These are phyloP conservation scores for Hyphopichia fennica DNA, from an alignment of 1,139 yeast species.

Conservation along the genomic window DNA sequence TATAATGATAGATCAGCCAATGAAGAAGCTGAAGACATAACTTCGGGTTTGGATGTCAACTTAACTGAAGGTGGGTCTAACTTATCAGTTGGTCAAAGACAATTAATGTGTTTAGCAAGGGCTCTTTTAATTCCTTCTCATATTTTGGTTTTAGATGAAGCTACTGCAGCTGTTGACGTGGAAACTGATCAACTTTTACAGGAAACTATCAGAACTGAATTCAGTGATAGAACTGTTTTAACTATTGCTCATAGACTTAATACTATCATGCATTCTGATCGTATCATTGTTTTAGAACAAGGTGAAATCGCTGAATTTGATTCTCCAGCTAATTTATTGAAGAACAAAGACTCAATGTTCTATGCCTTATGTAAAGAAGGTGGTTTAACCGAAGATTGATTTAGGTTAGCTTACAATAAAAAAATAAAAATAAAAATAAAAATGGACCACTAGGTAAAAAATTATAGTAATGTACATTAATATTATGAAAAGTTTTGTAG, in stretches of 20 bases:
- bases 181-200: constrained; percentile 89
- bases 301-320: constrained; percentile 90
- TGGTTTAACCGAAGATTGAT: constrained; percentile 38
- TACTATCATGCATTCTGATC: constrained; percentile 89
- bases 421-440: neutral
- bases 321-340: constrained; percentile 67
- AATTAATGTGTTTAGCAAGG: constrained; percentile 86
- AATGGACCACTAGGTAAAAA: no score
- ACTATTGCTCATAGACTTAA: constrained; percentile 95
- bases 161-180: constrained; percentile 97
- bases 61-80: constrained; percentile 85
- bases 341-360: constrained; percentile 68
- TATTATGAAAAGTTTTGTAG: neutral
- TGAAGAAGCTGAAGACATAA: constrained; percentile 15
- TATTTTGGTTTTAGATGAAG: constrained; percentile 86
- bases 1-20: constrained; percentile 29
- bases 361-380: constrained; percentile 77
- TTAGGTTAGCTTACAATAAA: no score
- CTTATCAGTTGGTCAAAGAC: constrained; percentile 88
- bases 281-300: constrained; percentile 79
- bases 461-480: neutral
- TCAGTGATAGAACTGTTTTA: constrained; percentile 83
- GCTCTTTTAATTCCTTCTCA: constrained; percentile 80
- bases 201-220: constrained; percentile 81
- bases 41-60: constrained; percentile 59